Evolutionary conservation across 2,329 filamentous ascomycete genomes (phyloP), one percentile per base, ranked within the genome.

Genomic region (Phialophora chinensis): DNA sequence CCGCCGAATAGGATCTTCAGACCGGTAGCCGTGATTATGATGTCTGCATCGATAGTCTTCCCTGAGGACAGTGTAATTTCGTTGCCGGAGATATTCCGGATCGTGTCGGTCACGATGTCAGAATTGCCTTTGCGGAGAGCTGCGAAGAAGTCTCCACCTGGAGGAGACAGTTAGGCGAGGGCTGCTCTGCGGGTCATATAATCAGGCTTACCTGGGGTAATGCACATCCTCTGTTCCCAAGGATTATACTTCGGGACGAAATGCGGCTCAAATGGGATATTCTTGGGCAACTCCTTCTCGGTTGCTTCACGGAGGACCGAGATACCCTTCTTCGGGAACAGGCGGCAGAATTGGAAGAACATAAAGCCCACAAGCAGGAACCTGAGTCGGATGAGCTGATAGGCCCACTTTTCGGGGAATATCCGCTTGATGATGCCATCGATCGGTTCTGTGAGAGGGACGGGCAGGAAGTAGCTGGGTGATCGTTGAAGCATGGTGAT

Each of bases 401-500:
- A 67, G 1, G 70, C 67, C 58, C 60, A 63, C 14, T 49, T 65
- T 31, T 66, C 63, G 2, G 71, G 71, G n/a, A 73, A 57, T 12
- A 65, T 50, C 12, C 63, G 65, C 42, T 70, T 71, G 58, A 72
- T 63, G 23, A 63, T 50, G 35, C 44, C 49, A 53, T 72, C 69
- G 50, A 67, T 35, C 12, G 65, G 58, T n/a, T 71, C 66, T 25
- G 62, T 65, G 35, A 63, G 52, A 5, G 71, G 71, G 20, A 71
- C 42, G 35, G 63, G 57, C 25, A 90, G 71, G 63, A 93, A 83
- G 73, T 91, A 93, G 0, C 84, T 85, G 0, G 92, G 92, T 54
- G 88, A 92, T 64, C 92, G 87, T 78, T 96, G 92, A 2, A 96
- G 83, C 86, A 94, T 92, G 1, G 91, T 94, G 31, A 93, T 87